These are phyloP conservation scores for Azolla pinnata DNA, from an alignment of 75 land plant species.

Conservation along the genomic window DNA sequence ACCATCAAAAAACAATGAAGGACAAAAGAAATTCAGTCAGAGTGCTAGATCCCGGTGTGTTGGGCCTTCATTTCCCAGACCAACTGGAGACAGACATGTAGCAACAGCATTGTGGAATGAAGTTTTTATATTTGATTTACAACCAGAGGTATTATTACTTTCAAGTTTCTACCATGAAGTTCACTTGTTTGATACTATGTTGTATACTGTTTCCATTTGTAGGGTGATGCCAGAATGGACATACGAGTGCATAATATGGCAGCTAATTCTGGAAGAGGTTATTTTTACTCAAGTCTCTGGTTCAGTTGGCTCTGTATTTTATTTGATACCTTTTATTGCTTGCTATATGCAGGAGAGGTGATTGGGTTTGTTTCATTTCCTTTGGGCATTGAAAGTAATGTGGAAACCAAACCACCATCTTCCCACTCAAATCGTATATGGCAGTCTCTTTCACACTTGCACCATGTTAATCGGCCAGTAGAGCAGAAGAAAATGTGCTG, in stretches of 20 bases:
- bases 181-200: too few species aligned
- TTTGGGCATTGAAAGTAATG: constrained; percentile 10
- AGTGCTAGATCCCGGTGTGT: constrained; percentile 96
- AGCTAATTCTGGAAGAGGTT: constrained; percentile 96
- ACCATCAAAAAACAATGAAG: constrained; percentile 51
- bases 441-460: constrained; percentile 15
- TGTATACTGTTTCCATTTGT: neutral
- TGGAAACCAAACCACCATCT: constrained; percentile 15
- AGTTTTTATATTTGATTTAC: constrained; percentile 91
- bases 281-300: neutral
- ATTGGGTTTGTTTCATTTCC: constrained; percentile 72
- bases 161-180: too few species aligned
- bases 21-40: constrained; percentile 73
- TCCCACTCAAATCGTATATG: constrained; percentile 20
- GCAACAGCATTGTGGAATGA: constrained; percentile 82
- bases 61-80: constrained; percentile 33
- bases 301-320: too few species aligned
- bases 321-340: neutral
- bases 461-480: constrained; percentile 11
- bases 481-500: constrained; percentile 14
- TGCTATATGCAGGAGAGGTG: constrained; percentile 54
- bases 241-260: constrained; percentile 80
- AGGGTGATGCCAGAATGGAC: constrained; percentile 73
- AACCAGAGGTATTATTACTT: constrained; percentile 48
- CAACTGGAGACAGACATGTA: constrained; percentile 11